Conservation (phyloP, 768 basidiomycete species). For the Collybia sp. region DNA sequence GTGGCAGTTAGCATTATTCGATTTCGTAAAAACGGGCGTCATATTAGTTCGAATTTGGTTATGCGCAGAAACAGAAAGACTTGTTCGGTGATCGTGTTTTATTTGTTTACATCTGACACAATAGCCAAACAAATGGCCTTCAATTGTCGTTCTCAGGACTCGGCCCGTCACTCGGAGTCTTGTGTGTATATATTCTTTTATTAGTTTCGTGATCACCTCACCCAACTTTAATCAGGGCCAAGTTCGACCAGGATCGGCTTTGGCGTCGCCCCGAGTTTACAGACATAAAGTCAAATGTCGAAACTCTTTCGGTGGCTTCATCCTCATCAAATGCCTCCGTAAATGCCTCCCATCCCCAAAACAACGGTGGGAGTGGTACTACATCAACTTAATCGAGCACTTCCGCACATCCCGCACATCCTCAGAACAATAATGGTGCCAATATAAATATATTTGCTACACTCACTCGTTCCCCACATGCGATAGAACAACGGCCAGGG, state of each 20-base stretch:
- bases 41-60: too few relatives aligned
- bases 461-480: slow-evolving; percentile 5
- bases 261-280: slow-evolving; percentile 71
- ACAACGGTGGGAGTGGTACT: slow-evolving; percentile 4
- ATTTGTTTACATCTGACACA: too few relatives aligned
- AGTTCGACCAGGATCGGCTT: slow-evolving; percentile 62
- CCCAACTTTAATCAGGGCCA: slow-evolving; percentile 36
- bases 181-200: slow-evolving; percentile 48
- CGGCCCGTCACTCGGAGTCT: too few relatives aligned
- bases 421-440: slow-evolving; percentile 16
- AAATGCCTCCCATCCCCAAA: neutral
- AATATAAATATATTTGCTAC: too few relatives aligned
- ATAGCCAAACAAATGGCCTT: too few relatives aligned
- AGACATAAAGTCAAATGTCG: slow-evolving; percentile 32
- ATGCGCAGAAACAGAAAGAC: too few relatives aligned
- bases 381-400: slow-evolving; percentile 18
- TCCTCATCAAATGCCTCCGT: slow-evolving; percentile 2
- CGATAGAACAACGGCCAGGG: slow-evolving; percentile 4
- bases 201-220: neutral
- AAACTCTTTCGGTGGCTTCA: slow-evolving; percentile 4
- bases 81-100: too few relatives aligned
- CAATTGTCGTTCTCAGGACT: too few relatives aligned
- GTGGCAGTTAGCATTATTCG: too few relatives aligned
- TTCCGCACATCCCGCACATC: slow-evolving; percentile 34
- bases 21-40: too few relatives aligned